Base-by-base conservation (phyloP, 129 eudicot species). In the Scalesia atractyloides region DNA sequence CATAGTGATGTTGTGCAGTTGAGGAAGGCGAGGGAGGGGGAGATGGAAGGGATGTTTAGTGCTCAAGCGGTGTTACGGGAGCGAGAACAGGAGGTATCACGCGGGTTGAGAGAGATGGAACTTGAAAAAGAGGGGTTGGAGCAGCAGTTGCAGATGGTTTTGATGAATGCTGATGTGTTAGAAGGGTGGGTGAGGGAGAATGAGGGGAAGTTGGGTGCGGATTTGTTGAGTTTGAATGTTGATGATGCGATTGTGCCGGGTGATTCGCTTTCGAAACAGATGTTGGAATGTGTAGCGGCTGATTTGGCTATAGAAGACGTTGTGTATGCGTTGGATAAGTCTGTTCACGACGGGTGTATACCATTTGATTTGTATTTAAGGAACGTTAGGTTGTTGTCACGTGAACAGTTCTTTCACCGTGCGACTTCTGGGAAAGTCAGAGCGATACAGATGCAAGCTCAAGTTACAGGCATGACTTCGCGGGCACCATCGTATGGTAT, bases 101-200 rank as follows among this genome's bases (percentile, higher is more conserved):
- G 69, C 52, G 98, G 97, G 59, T 50, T 94, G 68, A 84, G 82
- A 64, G 97, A 86, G 68, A 90, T 90, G 98, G 81, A 63, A n/a
- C 84, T 74, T 8, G 98, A 94, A 65, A 94, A 83, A 56, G 98
- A 90, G 56, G 91, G 73, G 20, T 68, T 94, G 36, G 98, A 94
- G 77, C 86, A 90, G 81, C 92, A 90, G 26, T 70, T 94, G 26
- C 97, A 90, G 87, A 82, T 84, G 91, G 88, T 94, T 43, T 84
- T 85, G 81, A 90, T 84, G 89, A 90, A 94, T 60, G 62, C 84
- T 0, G 96, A 94, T 68, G 85, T 87, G 46, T 65, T 90, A 62
- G 98, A 94, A 64, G 91, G 85, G 4, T 94, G 98, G 97, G 78
- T 94, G 78, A 90, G 88, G 67, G 96, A 87, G 80, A 93, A 93